Conservation (phyloP, 2,329 filamentous ascomycete genomes). For the Beauveria sp. region DNA sequence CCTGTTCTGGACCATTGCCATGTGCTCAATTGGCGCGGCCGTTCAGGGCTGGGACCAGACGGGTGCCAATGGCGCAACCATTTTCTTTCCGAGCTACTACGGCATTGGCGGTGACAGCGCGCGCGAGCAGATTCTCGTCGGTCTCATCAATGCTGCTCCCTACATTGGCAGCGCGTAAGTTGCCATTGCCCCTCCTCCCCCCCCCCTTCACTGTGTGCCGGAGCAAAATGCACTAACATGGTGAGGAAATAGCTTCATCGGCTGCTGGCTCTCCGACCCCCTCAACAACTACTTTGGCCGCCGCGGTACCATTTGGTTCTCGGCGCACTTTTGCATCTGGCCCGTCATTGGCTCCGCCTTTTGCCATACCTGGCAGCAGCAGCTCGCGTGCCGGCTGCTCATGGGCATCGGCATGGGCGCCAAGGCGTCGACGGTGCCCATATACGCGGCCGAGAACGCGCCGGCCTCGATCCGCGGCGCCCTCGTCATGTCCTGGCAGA, state of each 20-base stretch:
- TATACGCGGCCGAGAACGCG: constrained; percentile 68
- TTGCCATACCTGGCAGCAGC: constrained; percentile 62
- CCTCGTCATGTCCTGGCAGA: constrained; percentile 75
- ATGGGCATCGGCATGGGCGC: constrained; percentile 73
- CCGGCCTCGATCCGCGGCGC: constrained; percentile 64
- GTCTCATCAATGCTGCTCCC: constrained; percentile 56
- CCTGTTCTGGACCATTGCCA: constrained; percentile 59
- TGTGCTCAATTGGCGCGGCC: constrained; percentile 63
- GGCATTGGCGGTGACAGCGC: constrained; percentile 30
- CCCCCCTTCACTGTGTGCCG: neutral
- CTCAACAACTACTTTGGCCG: constrained; percentile 41
- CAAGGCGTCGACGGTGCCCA: constrained; percentile 66
- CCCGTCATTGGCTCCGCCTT: constrained; percentile 64
- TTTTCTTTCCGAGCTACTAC: constrained; percentile 51
- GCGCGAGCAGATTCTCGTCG: constrained; percentile 45
- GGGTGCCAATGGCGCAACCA: constrained; percentile 54
- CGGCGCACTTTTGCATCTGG: constrained; percentile 64
- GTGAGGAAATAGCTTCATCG: constrained; percentile 25
- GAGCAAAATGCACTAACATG: neutral
- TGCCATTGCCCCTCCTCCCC: too few relatives aligned
- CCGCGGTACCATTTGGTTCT: constrained; percentile 57
- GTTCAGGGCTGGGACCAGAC: constrained; percentile 65
- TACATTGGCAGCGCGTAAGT: constrained; percentile 37
- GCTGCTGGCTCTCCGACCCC: constrained; percentile 63
- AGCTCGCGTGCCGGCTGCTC: constrained; percentile 63